Base-by-base conservation (phyloP, 2,329 filamentous ascomycete genomes). In the Apiospora sp. region DNA sequence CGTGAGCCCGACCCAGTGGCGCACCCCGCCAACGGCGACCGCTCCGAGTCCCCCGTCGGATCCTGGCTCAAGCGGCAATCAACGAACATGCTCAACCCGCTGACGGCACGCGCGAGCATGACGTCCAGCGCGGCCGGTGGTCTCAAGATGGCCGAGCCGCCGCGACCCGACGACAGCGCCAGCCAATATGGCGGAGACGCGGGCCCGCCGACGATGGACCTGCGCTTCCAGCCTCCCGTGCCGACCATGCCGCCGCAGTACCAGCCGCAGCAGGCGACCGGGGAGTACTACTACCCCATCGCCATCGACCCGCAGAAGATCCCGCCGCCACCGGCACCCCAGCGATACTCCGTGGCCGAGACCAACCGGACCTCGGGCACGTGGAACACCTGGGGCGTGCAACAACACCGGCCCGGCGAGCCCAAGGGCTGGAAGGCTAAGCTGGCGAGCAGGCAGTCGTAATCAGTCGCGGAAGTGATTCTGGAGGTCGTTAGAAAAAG, bases 361-460 rank as follows among this genome's bases (percentile, higher is more conserved):
- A 71, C 72, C 67, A 64, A 49, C 19, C 70, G 70, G 13, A 71
- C 27, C 7, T 73, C 72, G 70, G 72, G 72, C 22, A 69, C 70
- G 12, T 71, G 70, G 70, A 73, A 73, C 34, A 72, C 70, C 6
- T 73, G 72, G 72, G 72, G 72, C 41, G 72, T 72, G n/a, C 58
- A 71, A 67, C 72, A 71, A 67, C 72, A 73, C 61, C 72, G 72
- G 37, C 14, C 22, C 46, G 22, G 61, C 16, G 8, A 71, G 69
- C 54, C 67, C 24, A 41, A 34, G 68, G 44, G 46, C 16, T 71
- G 69, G 72, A 73, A 73, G 46, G 64, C 54, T 5, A 73, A 69
- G 41, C 27, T 73, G 58, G 58, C 30, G 12, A 12, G 34, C 34
- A 41, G 58, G 7, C 41, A 34, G 58, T 64, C 10, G 14, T 41